These are phyloP conservation scores for Scleromitrula shiraiana DNA, from an alignment of 2,329 filamentous ascomycete genomes.

Conservation along the genomic window DNA sequence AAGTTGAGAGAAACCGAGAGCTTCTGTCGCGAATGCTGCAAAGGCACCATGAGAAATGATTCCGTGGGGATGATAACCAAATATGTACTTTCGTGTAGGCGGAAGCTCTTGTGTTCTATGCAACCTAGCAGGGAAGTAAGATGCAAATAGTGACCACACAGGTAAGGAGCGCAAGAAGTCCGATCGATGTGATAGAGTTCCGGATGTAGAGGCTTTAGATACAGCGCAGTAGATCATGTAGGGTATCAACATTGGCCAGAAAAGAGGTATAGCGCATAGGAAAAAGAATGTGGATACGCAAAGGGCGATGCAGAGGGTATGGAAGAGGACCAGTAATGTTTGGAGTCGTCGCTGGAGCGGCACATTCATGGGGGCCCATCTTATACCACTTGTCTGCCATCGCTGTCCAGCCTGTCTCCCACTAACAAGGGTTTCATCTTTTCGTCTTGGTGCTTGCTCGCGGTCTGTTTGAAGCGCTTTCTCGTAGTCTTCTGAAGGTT, in stretches of 20 bases:
- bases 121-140: slow-evolving; percentile 82
- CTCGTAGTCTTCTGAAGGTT: slow-evolving; percentile 18
- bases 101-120: slow-evolving; percentile 77
- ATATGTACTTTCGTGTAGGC: slow-evolving; percentile 84
- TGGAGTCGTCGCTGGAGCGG: slow-evolving; percentile 65
- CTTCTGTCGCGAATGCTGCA: slow-evolving; percentile 83
- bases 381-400: slow-evolving; percentile 46
- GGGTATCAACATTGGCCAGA: slow-evolving; percentile 69
- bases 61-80: slow-evolving; percentile 94
- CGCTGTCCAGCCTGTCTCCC: slow-evolving; percentile 29
- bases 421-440: slow-evolving; percentile 22
- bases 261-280: slow-evolving; percentile 81
- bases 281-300: slow-evolving; percentile 80
- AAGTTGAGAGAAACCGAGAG: slow-evolving; percentile 74
- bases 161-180: slow-evolving; percentile 64
- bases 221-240: slow-evolving; percentile 81
- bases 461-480: slow-evolving; percentile 11
- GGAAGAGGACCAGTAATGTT: slow-evolving; percentile 69
- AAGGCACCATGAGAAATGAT: slow-evolving; percentile 98
- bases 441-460: slow-evolving; percentile 15
- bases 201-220: slow-evolving; percentile 69
- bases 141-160: slow-evolving; percentile 83
- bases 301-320: slow-evolving; percentile 63
- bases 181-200: slow-evolving; percentile 65
- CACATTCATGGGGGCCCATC: slow-evolving; percentile 75